Evolutionary conservation across 2,329 filamentous ascomycete species (phyloP).

Genomic region (Colletotrichum spaethianum): DNA sequence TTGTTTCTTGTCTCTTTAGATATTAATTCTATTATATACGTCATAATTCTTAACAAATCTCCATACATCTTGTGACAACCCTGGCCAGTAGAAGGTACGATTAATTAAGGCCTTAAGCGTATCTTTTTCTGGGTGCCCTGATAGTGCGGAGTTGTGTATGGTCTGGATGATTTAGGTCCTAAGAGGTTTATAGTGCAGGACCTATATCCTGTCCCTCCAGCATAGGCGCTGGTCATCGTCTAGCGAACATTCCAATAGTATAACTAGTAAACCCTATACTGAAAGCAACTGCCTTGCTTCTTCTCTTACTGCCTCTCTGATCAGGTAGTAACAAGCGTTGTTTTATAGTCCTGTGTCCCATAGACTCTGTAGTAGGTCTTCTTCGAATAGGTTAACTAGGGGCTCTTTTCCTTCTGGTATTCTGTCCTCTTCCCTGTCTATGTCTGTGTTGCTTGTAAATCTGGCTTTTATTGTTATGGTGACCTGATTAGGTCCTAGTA

Average conservation of each 20-base stretch:
- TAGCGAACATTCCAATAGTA: background rate
- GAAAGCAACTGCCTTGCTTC: too few species aligned
- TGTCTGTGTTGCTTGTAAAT: too few species aligned
- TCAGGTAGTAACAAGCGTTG: background rate
- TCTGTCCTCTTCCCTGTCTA: too few species aligned
- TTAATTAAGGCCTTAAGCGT: background rate
- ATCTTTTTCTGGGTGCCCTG: background rate
- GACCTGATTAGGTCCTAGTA: background rate
- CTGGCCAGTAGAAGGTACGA: too few species aligned
- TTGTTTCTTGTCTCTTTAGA: conserved; percentile 5
- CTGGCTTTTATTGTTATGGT: too few species aligned
- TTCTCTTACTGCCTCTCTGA: background rate
- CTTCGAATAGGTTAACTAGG: background rate
- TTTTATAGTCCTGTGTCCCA: background rate
- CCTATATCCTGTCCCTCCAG: background rate
- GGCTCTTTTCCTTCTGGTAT: background rate
- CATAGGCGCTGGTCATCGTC: background rate
- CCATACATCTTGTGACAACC: conserved; percentile 1
- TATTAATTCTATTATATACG: conserved; percentile 1
- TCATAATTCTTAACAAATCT: background rate
- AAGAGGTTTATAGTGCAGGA: conserved; percentile 1
- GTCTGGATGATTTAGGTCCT: background rate
- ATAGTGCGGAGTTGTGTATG: background rate
- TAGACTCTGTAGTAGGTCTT: background rate
- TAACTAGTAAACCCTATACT: too few species aligned